Conservation (phyloP, 805 yeast species). For the Hanseniaspora taiwanica region DNA sequence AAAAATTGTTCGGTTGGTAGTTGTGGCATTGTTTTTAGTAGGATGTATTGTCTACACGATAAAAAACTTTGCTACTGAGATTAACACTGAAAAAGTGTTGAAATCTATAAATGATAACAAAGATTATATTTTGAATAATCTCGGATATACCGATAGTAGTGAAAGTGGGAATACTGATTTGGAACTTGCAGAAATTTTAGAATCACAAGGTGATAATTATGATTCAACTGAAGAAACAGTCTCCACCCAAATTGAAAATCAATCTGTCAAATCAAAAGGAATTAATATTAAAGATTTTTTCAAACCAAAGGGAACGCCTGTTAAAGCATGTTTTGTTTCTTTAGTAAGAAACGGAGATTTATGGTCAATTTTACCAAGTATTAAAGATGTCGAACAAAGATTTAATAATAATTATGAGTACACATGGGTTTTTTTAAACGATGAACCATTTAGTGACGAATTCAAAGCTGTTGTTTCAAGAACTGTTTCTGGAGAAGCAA, state of each 20-base stretch:
- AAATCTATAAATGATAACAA: background rate
- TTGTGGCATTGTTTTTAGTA: background rate
- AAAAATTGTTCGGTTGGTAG: background rate
- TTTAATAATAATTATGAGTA: slow-evolving; percentile 66
- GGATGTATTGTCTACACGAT: background rate
- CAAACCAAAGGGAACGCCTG: slow-evolving; percentile 9
- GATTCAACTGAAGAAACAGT: too few relatives aligned
- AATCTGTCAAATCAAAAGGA: background rate
- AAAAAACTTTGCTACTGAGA: background rate
- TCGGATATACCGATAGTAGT: too few relatives aligned
- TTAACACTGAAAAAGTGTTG: background rate
- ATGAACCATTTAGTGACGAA: slow-evolving; percentile 58
- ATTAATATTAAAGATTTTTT: background rate
- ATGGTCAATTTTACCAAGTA: slow-evolving; percentile 42
- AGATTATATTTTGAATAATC: background rate
- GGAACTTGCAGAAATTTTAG: too few relatives aligned
- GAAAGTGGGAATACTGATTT: too few relatives aligned
- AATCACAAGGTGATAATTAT: too few relatives aligned
- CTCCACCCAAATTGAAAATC: too few relatives aligned
- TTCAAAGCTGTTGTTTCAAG: slow-evolving; percentile 43
- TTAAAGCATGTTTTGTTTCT: slow-evolving; percentile 32
- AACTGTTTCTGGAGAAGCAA: slow-evolving; percentile 51
- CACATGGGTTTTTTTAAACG: slow-evolving; percentile 89
- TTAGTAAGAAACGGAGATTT: slow-evolving; percentile 61
- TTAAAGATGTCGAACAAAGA: slow-evolving; percentile 62